A percentile compares a stretch with the other conserved stretches of the same genome.
These are phyloP conservation scores for Neolecta irregularis DNA, from an alignment of 1,139 yeast genomes.

Conservation along the genomic window DNA sequence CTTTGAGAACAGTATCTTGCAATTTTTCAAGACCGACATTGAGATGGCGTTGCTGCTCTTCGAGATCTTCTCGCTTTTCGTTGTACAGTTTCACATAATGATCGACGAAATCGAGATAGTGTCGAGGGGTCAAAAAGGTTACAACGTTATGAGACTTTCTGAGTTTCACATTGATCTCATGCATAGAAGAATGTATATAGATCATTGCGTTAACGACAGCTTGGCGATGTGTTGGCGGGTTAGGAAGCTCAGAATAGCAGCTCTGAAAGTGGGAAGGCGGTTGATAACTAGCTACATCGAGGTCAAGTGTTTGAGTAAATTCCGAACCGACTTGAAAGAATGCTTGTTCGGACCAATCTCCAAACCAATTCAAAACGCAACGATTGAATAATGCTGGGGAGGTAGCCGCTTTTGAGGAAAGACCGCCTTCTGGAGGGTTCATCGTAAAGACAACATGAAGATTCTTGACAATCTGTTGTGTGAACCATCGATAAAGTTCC, in stretches of 20 bases:
- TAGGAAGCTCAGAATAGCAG: too few relatives aligned
- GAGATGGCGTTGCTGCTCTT: constrained; percentile 57
- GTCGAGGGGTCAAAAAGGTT: constrained; percentile 34
- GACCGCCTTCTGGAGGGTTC: constrained; percentile 35
- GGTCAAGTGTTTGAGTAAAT: constrained; percentile 33
- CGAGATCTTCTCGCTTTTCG: constrained; percentile 35
- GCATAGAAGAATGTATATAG: constrained; percentile 29
- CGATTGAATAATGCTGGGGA: constrained; percentile 89
- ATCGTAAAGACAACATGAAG: constrained; percentile 75
- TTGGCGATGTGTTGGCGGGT: constrained; percentile 28
- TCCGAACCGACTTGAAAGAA: constrained; percentile 37
- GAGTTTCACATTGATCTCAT: constrained; percentile 14
- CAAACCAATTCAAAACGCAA: constrained; percentile 84
- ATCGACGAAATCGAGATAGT: constrained; percentile 38
- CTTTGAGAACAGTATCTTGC: constrained; percentile 62
- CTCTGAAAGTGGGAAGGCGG: constrained; percentile 26
- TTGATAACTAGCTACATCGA: constrained; percentile 34
- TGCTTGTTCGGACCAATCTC: constrained; percentile 52
- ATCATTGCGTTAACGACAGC: constrained; percentile 36
- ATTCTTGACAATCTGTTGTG: constrained; percentile 48
- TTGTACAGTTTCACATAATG: constrained; percentile 34
- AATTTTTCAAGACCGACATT: constrained; percentile 60
- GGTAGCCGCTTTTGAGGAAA: constrained; percentile 36
- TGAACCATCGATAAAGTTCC: constrained; percentile 65
- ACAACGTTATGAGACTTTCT: constrained; percentile 11